Percentiles rank a stretch among this genome's conserved stretches.
Conservation (phyloP, 2,329 filamentous ascomycete species). For the Helicocarpus griseus region DNA sequence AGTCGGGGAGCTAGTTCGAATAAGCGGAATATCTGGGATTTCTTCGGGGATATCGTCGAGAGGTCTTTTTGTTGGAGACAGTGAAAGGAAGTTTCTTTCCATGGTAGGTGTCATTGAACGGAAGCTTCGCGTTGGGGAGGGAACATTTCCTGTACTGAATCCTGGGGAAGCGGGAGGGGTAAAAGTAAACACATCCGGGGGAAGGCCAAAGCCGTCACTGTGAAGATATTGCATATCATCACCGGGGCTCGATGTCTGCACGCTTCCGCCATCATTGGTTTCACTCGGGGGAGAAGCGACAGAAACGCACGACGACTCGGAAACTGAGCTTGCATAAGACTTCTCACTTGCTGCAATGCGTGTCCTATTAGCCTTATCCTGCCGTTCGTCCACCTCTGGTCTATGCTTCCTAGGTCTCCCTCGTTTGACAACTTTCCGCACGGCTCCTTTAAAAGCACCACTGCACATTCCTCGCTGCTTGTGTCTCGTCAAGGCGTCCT, state of each 20-base stretch:
- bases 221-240: slow-evolving; percentile 23
- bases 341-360: slow-evolving; percentile 34
- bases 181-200: slow-evolving; percentile 34
- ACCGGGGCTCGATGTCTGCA: slow-evolving; percentile 25
- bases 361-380: slow-evolving; percentile 47
- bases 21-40: slow-evolving; percentile 18
- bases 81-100: slow-evolving; percentile 28
- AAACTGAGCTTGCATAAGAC: slow-evolving; percentile 25
- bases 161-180: slow-evolving; percentile 40
- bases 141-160: slow-evolving; percentile 28
- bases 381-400: slow-evolving; percentile 49
- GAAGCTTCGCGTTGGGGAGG: slow-evolving; percentile 26
- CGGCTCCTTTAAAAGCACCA: slow-evolving; percentile 77
- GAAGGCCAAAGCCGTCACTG: slow-evolving; percentile 24
- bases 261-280: slow-evolving; percentile 30
- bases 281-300: slow-evolving; percentile 31
- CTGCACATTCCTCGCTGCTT: slow-evolving; percentile 94
- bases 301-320: slow-evolving; percentile 29
- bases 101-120: slow-evolving; percentile 30
- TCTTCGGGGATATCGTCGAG: slow-evolving; percentile 24
- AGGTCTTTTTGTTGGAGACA: slow-evolving; percentile 24
- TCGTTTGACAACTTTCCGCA: slow-evolving; percentile 58
- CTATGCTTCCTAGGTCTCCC: slow-evolving; percentile 55
- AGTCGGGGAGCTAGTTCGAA: slow-evolving; percentile 11
- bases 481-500: slow-evolving; percentile 90